Evolutionary conservation across 495 filamentous ascomycete genomes (phyloP), one percentile per base, ranked within the genome.

Genomic region (Aspergillus coremiiformis): DNA sequence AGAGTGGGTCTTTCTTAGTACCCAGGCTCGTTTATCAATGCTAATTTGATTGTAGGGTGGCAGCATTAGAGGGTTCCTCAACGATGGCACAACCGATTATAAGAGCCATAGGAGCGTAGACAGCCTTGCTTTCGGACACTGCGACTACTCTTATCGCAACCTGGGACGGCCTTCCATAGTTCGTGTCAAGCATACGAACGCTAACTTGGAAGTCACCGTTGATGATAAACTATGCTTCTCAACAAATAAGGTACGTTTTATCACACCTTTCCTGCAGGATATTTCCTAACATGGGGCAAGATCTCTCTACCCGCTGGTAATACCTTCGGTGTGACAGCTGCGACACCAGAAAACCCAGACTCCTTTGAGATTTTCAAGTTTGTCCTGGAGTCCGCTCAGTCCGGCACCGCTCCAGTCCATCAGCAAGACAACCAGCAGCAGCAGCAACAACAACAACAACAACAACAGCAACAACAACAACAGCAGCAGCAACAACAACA

Each of bases 331-430:
- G 71, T 98, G 55, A 86, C 86, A 2, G 93, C 92, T 27, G 87
- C 86, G 4, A 90, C 89, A 7, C 88, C 89, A 23, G 90, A 96
- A 53, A 90, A 80, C 57, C 89, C 93, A 0, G 93, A 98, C 66
- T 94, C 89, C 23, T 95, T 95, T 64, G 93, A 98, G 68, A 66
- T 93, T 54, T 92, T 90, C 76, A 95, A 92, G 59, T 81, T 97
- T 60, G 71, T 87, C 32, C 76, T 91, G 30, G 77, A 82, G 62
- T 80, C 69, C 29, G 58, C 64, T 45, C 56, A 58, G 41, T 50
- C 63, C 51, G 6, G 24, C 47, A 19, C 43, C 44, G 26, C 44
- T 19, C 53, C 65, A 22, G 60, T 67, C 46, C 66, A 70, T 51
- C 62, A 70, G 41, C 64, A 65, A 56, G 58, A 69, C 50, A 66